Evolutionary conservation across 2,329 filamentous ascomycete species (phyloP).

Genomic region (Stachybotrys elegans): DNA sequence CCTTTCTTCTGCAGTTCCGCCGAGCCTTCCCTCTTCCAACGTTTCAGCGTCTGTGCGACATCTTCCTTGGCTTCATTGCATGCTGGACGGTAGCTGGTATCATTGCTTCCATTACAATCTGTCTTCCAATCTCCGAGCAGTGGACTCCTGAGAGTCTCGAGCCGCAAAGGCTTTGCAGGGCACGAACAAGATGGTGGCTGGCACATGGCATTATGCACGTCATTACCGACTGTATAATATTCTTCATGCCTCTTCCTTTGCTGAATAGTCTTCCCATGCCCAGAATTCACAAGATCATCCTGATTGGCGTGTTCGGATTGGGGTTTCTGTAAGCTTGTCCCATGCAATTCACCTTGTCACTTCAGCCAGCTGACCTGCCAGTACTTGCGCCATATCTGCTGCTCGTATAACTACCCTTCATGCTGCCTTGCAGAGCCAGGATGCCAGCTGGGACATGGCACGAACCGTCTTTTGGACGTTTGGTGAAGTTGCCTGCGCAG

Average conservation of each 20-base stretch:
- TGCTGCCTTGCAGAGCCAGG: background rate
- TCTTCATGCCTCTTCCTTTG: background rate
- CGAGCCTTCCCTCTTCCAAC: slow-evolving; percentile 1
- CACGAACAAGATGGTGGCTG: background rate
- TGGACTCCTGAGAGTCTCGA: background rate
- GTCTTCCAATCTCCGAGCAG: background rate
- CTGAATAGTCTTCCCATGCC: background rate
- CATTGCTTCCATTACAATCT: background rate
- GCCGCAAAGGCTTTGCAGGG: background rate
- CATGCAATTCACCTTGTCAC: background rate
- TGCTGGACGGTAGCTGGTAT: background rate
- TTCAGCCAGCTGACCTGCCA: background rate
- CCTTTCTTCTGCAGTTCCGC: background rate
- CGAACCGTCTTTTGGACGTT: background rate
- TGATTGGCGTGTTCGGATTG: background rate
- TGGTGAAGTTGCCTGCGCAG: background rate
- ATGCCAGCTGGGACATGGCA: background rate
- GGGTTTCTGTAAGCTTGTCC: background rate
- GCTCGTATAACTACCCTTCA: background rate
- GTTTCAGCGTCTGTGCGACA: background rate
- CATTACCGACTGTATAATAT: background rate
- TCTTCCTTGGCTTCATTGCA: background rate
- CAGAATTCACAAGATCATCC: background rate
- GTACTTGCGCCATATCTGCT: background rate
- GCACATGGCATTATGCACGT: background rate